Evolutionary conservation across 305 asterid species (phyloP).

Genomic region (Plantago lanceolata): DNA sequence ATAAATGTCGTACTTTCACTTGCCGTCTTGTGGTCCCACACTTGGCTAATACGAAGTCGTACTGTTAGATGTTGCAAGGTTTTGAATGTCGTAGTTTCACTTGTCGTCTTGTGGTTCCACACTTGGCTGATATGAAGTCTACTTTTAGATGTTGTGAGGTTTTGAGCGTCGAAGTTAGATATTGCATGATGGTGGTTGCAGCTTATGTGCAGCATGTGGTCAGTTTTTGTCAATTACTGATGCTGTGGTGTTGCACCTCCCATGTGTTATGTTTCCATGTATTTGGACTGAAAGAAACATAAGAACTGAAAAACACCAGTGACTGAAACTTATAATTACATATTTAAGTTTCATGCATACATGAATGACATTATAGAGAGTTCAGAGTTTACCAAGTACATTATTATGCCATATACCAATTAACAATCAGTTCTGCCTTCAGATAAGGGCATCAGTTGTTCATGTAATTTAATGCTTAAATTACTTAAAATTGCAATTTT

Average conservation of each 20-base stretch:
- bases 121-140: conserved; percentile 23
- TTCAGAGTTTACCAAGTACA: not conserved
- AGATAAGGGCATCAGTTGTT: conserved; percentile 53
- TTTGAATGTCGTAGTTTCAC: conserved; percentile 8
- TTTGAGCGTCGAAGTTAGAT: not conserved
- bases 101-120: conserved; percentile 40
- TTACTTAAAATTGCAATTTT: conserved; percentile 69
- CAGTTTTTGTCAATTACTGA: too few relatives aligned
- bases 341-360: not conserved
- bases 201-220: not conserved
- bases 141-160: conserved; percentile 11
- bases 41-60: too few relatives aligned
- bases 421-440: conserved; percentile 38
- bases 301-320: too few relatives aligned
- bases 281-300: not conserved
- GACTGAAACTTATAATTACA: not conserved
- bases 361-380: not conserved
- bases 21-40: too few relatives aligned
- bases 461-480: conserved; percentile 71
- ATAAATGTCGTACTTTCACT: too few relatives aligned
- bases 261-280: too few relatives aligned
- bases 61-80: too few relatives aligned
- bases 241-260: too few relatives aligned
- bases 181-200: not conserved
- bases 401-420: not conserved